These are phyloP conservation scores for Triticum turgidum DNA, from an alignment of 176 grass and related monocot species.

Conservation along the genomic window DNA sequence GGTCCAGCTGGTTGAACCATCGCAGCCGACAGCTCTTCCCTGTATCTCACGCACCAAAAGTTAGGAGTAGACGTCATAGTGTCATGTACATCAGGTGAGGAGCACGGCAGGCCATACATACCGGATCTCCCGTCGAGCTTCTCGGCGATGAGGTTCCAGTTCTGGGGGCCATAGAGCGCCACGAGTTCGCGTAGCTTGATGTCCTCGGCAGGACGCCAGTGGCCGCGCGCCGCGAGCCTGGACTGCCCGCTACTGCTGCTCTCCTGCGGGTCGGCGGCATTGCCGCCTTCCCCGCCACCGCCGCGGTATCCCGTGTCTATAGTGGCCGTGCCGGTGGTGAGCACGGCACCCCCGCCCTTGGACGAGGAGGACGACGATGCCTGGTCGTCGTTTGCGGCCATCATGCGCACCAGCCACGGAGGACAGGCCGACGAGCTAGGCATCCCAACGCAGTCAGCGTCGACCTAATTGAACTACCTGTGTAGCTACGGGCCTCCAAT, in stretches of 20 bases:
- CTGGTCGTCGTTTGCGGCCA: constrained; percentile 27
- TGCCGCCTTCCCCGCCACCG: not conserved
- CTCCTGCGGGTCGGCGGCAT: constrained; percentile 41
- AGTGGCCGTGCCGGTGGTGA: constrained; percentile 36
- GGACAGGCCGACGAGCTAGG: constrained; percentile 36
- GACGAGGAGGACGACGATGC: constrained; percentile 59
- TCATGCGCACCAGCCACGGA: constrained; percentile 46
- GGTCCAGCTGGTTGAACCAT: constrained; percentile 97
- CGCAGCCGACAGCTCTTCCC: constrained; percentile 94
- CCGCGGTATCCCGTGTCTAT: constrained; percentile 42
- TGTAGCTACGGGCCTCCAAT: not conserved
- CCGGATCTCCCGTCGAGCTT: constrained; percentile 90
- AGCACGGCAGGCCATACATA: constrained; percentile 28
- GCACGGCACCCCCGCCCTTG: constrained; percentile 40
- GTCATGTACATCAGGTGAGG: not conserved
- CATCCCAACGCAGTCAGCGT: constrained; percentile 11
- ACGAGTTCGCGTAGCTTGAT: constrained; percentile 87
- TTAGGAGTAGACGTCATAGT: not conserved
- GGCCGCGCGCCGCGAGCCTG: constrained; percentile 66
- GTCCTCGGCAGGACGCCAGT: constrained; percentile 93
- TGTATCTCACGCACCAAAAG: not conserved
- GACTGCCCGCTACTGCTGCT: constrained; percentile 65
- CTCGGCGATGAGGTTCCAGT: constrained; percentile 97
- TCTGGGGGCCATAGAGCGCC: constrained; percentile 74
- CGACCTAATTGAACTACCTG: not conserved